Evolutionary conservation across 2,329 filamentous ascomycete species (phyloP), one percentile per base, ranked within the genome.

Genomic region (Penicillium rolfsii): DNA sequence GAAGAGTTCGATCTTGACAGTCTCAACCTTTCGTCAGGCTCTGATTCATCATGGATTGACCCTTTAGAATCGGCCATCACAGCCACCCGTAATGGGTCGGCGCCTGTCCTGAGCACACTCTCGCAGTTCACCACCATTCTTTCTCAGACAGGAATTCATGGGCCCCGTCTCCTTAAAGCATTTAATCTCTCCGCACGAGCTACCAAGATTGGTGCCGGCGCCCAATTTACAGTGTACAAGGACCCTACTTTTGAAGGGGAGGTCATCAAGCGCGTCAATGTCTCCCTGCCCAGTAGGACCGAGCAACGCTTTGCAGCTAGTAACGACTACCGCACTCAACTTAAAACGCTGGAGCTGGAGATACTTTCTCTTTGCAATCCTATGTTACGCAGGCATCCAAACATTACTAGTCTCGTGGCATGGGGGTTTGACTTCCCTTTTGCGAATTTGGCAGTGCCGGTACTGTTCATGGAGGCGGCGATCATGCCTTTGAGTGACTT

Each of bases 401-500:
- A 73, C 52, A 69, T 73, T 14, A 67, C 64, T 12, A 65, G 63
- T 9, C 59, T 73, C 1, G 43, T 68, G 9, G 66, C 70, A 14
- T 73, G 70, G 70, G 70, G 70, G 1, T 73, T 70, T 36, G 70
- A 73, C 33, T 73, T 67, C 55, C 70, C 70, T 8, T 64, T 61
- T 22, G 65, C 70, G 2, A 66, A 73, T 59, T 67, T 67, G 19
- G 65, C 67, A 1, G 65, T 73, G 2, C 70, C 70, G 9, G 66
- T 70, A 4, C 53, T 73, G 26, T 73, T 73, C 33, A 64, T 73
- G 62, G 70, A 73, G 38, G 67, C 63, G 3, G 70, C 70, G 9
- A 55, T 71, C 9, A 70, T 62, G 65, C 62, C 70, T 1, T 53
- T 73, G n/a, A 66, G 64, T 7, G 68, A 68, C 26, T 70, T 72